Evolutionary conservation across 2,329 filamentous ascomycete species (phyloP).

Genomic region (Colletotrichum lini): DNA sequence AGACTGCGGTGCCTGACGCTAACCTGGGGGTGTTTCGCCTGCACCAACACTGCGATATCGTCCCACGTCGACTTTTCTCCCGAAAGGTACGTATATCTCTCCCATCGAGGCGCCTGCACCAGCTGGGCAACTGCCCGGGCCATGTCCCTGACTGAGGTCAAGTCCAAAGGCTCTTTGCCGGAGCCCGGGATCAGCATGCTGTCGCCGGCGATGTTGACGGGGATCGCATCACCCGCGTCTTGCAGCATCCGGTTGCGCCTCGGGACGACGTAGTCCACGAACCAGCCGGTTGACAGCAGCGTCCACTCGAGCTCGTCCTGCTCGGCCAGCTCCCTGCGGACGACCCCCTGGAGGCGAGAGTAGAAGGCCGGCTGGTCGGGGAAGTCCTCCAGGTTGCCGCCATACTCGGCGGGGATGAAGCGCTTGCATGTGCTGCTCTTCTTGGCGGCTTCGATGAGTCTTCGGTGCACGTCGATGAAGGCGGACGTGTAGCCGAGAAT

Average conservation of each 20-base stretch:
- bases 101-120: background rate
- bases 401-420: constrained; percentile 44
- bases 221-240: constrained; percentile 30
- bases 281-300: constrained; percentile 39
- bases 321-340: constrained; percentile 24
- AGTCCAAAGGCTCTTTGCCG: constrained; percentile 27
- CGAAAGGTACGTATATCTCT: constrained; percentile 3
- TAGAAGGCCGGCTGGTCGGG: constrained; percentile 43
- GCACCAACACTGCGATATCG: background rate
- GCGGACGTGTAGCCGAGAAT: constrained; percentile 37
- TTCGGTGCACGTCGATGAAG: constrained; percentile 38
- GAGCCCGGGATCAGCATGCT: constrained; percentile 26
- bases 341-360: constrained; percentile 19
- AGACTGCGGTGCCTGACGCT: constrained; percentile 9
- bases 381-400: constrained; percentile 31
- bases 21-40: background rate
- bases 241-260: constrained; percentile 30
- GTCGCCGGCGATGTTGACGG: constrained; percentile 21
- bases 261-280: constrained; percentile 41
- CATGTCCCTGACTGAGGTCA: constrained; percentile 34
- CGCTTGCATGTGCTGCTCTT: constrained; percentile 38
- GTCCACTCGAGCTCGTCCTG: constrained; percentile 43
- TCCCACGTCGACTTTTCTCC: constrained; percentile 6
- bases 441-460: constrained; percentile 41
- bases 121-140: constrained; percentile 33